Base-by-base conservation (phyloP, 1,284 basidiomycete species). In the Rhodotorula sp. region DNA sequence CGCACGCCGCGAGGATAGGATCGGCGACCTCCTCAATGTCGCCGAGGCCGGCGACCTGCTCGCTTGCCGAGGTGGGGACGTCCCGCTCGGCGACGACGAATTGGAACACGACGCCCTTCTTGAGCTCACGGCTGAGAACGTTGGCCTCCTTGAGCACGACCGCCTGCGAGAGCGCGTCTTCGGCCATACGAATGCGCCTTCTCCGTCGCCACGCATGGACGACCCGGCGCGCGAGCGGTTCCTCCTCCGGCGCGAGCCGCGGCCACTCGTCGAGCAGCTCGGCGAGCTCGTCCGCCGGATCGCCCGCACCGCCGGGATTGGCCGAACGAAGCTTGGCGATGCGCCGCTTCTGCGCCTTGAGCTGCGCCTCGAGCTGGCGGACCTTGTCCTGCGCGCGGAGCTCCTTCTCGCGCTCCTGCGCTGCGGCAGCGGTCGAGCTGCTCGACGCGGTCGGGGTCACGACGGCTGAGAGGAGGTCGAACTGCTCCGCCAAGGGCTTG, bases 91-190 rank as follows among this genome's bases (percentile, higher is more conserved):
- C 89, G 36, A 92, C 88, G 60, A 97, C 88, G 79, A 97, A 96
- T 82, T 99, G 97, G 82, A 95, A 98, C 15, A 88, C 86, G 54
- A 96, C 91, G 57, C 90, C 87, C 80, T 95, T 94, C 46, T 87
- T 85, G 56, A 97, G 87, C 81, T 94, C 91, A 79, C 89, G 90
- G 82, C 92, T 95, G 79, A 96, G 90, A 53, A 96, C 87, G 80
- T 98, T 98, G 17, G 94, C 95, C 82, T 99, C 96, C 81, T 96
- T 95, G 55, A 99, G 84, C 64, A 91, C 82, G 0, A 94, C 90
- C 9, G 96, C 95, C 79, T 89, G 90, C 12, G 90, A 89, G 58
- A 99, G 84, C 17, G 96, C 87, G 59, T 88, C 78, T 82, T 98
- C 95, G 0, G 95, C 93, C 91, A 98, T 96, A 1, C 89, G 90